Base-by-base conservation (phyloP, 2,329 filamentous ascomycete genomes). In the Colletotrichum somersetense region DNA sequence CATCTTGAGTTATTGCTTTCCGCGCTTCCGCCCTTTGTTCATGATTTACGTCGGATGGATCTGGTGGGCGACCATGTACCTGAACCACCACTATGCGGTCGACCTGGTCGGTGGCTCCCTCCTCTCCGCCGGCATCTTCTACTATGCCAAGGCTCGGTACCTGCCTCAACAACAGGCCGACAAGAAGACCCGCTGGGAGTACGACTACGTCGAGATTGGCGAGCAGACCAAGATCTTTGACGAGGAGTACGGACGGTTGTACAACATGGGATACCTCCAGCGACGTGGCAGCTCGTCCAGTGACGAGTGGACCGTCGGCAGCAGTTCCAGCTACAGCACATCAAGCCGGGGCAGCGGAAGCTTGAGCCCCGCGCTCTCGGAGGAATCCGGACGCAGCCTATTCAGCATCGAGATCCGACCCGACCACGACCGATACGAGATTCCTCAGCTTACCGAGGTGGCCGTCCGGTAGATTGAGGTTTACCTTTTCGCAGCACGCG, bases 11-110 rank as follows among this genome's bases (percentile, higher is more conserved):
- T 92, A 97, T 82, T 91, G 93, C 80, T 98, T 98, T 86, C 96
- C 96, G 5, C 91, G 90, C 73, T 88, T 97, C 75, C 91, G 93
- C 75, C 90, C 92, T 16, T 83, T 96, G 65, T 97, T 97, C 83
- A 89, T 95, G 74, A 87, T 89, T 75, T 98, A 98, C 82, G 92
- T 93, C 56, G 89, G 93, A 79, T 98, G 96, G 96, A 91, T 98
- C 78, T 98, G 95, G 93, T 98, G 96, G 95, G 93, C 95, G 16
- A 98, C 96, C 76, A 97, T 98, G 94, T 98, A 98, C 80, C 89
- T 98, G 64, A 97, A 94, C 78, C 96, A 98, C 83, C 96, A 98
- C 84, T 98, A 98, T 80, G 96, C 95, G 42, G 93, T 98, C 52
- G 96, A 98, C 81, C 87, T 98, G 62, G 94, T 98, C 35, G 94